Evolutionary conservation across 139 green algal species (phyloP), one percentile per base, ranked within the genome.

Genomic region (Tetradesmus obliquus): DNA sequence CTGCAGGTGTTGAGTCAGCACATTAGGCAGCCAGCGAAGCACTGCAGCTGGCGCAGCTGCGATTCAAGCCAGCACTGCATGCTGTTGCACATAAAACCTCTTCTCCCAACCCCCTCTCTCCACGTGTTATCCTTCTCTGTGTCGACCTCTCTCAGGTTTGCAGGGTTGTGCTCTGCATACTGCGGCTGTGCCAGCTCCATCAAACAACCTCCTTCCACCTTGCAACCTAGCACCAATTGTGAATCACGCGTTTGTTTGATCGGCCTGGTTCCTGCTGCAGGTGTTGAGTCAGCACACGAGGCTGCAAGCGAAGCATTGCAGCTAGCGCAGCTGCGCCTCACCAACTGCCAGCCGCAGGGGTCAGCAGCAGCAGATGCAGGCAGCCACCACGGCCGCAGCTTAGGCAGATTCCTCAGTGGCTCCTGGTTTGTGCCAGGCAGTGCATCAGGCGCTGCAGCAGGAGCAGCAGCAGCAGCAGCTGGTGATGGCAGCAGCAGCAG

Each of bases 281-380:
- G 54, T 55, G 69, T 72, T 9, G 45, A 20, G 45, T 79, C 86
- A 19, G 71, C 9, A 7, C 76, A 84, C 58, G 86, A 90, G 24
- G 45, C 53, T 22, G 86, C 86, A 2, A 53, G 22, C 7, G 86
- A 90, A 55, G 55, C 79, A 19, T 51, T 84, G 53, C 69, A 90
- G 86, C 71, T 90, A 3, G 86, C 86, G 7, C 71, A 90, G 55
- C 69, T 90, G 69, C 86, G 86, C 15, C 53, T 90, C 7, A 32
- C 32, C 17, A 71, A 83, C 53, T 90, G 86, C 71, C 86, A 84
- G 17, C 86, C 86, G 1, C 17, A 24, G 13, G 45, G 3, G 12
- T 24, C 51, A 15, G 86, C 69, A 72, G 86, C 51, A 45, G 15
- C 84, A 89, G 84, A 32, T 19, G 84, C 32, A 81, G n/a, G 45